Evolutionary conservation across 2,329 filamentous ascomycete genomes (phyloP).

Genomic region (Dactylellina drechsleri): DNA sequence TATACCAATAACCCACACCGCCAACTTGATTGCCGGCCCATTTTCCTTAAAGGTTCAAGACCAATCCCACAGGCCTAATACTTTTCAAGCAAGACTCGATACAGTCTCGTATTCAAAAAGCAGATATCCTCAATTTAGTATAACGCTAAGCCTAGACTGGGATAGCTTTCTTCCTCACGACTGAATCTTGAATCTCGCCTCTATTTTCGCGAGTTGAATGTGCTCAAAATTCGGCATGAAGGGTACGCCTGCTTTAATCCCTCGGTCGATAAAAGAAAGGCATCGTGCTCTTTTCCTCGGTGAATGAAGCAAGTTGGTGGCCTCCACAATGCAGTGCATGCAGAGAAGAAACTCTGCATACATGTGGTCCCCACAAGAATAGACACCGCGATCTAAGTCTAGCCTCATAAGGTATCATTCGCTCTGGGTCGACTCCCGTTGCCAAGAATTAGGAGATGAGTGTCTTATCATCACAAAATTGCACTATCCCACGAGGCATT

Average conservation of each 20-base stretch:
- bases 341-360: slow-evolving; percentile 20
- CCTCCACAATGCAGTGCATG: slow-evolving; percentile 33
- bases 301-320: slow-evolving; percentile 23
- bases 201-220: slow-evolving; percentile 8
- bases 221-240: slow-evolving; percentile 17
- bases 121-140: slow-evolving; percentile 5
- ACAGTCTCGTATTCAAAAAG: slow-evolving; percentile 29
- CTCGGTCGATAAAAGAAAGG: slow-evolving; percentile 10
- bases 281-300: slow-evolving; percentile 34
- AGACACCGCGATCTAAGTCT: slow-evolving; percentile 30
- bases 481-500: slow-evolving; percentile 19
- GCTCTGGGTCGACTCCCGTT: slow-evolving; percentile 31
- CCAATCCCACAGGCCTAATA: slow-evolving; percentile 8
- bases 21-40: slow-evolving; percentile 13
- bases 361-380: slow-evolving; percentile 37
- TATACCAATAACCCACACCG: slow-evolving; percentile 21
- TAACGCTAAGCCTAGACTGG: slow-evolving; percentile 27
- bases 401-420: slow-evolving; percentile 41
- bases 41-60: slow-evolving; percentile 11
- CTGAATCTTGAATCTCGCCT: background rate
- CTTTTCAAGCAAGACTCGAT: slow-evolving; percentile 10
- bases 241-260: background rate
- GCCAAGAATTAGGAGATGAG: slow-evolving; percentile 38
- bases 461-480: slow-evolving; percentile 28
- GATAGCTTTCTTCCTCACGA: slow-evolving; percentile 9